Evolutionary conservation across 352 stramenopile genomes (phyloP), one percentile per base, ranked within the genome.

Genomic region (Plasmopara muralis): DNA sequence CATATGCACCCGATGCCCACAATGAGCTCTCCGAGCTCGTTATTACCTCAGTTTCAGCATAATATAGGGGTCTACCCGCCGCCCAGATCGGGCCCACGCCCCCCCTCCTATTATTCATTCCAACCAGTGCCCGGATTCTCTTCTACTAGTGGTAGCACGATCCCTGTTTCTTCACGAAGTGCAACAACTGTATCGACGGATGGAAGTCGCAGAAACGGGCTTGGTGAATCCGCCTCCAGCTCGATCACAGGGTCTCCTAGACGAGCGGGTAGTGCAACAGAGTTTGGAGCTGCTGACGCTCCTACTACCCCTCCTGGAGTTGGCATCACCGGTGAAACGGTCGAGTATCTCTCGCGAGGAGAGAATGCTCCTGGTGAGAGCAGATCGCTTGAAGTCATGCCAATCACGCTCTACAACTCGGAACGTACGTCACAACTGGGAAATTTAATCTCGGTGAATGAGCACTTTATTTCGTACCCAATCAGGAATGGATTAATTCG

Each of bases 381-480:
- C 29, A 65, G 72, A 18, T 82, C 80, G 33, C 62, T 93, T n/a
- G 83, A 93, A 64, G 83, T 90, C 18, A 89, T 79, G 63, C 79
- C 79, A 0, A 88, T 93, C 55, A 90, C 80, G 60, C 63, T 90
- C 44, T 93, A 93, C 54, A 77, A 66, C 31, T 93, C 83, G 47
- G 74, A 87, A 65, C 77, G 83, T 33, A 73, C 66, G 47, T 87
- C 80, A 45, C 74, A 83, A 53, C 57, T 83, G 38, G 83, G 83
- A 9, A 87, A 67, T 52, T 68, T 93, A 34, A 81, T 93, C 28
- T 85, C 76, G 9, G 77, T 93, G 33, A 93, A 87, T 53, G 71
- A 89, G 39, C 65, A 90, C 34, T 93, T 88, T 64, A 90, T 93
- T 49, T 88, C 79, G 59, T 93, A 93, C 63, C 83, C 83, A 42